phyloP scores from a whole-genome alignment of 2,329 filamentous ascomycete species.

The Monosporascus sp. region DNA sequence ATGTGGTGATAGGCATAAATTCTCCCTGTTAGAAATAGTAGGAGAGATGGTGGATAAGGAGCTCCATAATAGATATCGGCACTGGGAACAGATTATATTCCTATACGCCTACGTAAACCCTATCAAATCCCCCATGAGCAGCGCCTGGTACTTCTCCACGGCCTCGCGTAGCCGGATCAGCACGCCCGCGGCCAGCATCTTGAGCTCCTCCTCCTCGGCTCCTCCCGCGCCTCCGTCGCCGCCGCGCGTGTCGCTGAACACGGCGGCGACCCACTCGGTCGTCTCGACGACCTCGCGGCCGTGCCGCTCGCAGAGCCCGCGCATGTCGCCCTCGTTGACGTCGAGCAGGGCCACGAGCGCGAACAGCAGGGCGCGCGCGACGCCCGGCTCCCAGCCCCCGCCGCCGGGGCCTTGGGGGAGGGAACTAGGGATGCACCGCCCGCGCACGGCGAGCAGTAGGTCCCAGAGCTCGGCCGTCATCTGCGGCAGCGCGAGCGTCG shows the following conservation, averaged over 20 bases:
- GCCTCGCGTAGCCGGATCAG: conserved; percentile 75
- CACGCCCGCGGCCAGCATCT: conserved; percentile 72
- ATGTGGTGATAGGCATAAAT: too few species aligned
- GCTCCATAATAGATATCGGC: too few species aligned
- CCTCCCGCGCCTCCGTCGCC: conserved; percentile 37
- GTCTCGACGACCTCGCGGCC: conserved; percentile 78
- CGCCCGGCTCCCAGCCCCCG: conserved; percentile 44
- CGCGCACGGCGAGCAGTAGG: conserved; percentile 67
- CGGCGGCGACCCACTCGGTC: conserved; percentile 72
- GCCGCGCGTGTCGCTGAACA: conserved; percentile 60
- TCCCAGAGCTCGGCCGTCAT: conserved; percentile 83
- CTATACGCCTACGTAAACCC: conserved; percentile 22
- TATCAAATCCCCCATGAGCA: conserved; percentile 67
- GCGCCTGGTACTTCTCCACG: conserved; percentile 72
- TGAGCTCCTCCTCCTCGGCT: conserved; percentile 71
- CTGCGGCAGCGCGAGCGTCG: conserved; percentile 67
- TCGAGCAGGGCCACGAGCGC: conserved; percentile 76
- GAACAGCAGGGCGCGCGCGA: conserved; percentile 72
- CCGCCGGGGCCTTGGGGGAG: too few species aligned
- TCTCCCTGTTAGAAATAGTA: too few species aligned
- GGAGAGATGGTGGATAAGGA: too few species aligned
- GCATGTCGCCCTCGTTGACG: conserved; percentile 68
- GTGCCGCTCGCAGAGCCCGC: conserved; percentile 66
- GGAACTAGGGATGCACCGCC: conserved; percentile 37
- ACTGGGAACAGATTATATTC: background rate